Base-by-base conservation (phyloP, 306 rosid species). In the Rosa rugosa region DNA sequence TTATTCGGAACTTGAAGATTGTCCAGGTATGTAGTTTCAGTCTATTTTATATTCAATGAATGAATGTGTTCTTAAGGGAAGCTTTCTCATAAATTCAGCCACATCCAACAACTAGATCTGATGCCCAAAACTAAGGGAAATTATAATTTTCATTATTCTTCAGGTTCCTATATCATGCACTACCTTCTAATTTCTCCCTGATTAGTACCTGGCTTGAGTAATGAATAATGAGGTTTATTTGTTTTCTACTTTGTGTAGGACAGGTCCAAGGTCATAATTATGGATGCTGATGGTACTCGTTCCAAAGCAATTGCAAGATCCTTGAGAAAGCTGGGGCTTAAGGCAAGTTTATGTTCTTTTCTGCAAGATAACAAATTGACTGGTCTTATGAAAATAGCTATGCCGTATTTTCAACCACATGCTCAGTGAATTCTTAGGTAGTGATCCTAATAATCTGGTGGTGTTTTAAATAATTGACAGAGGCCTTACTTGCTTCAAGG, bases 231-330 rank as follows among this genome's bases (percentile, higher is more conserved):
- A 83, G 82, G 80, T 85, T 81, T 77, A 80, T 84, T 74, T 86
- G 75, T 83, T 85, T 85, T 89, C 78, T 85, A 64, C 90, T 81
- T 72, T 81, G 81, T 92, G 89, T 95, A 95, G 99, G 96, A 88
- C 94, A 95, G 92, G 85, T 92, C 97, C 86, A 83, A 84, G 95
- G 97, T 95, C 80, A 87, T 95, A 71, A 75, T 95, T 85, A 81
- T 95, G 88, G 99, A 95, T 88, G 90, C 91, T 81, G 91, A 95
- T 83, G 97, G 99, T 50, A 72, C 85, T 85, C 84, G 90, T 75
- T 87, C 97, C 68, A 95, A 92, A 84, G 90, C 92, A 84, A 85
- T 95, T 49, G 99, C 97, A 75, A 89, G 99, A 79, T 91, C 97
- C 79, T 91, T 95, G 90, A 90, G 82, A 85, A 92, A 88, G 86